Percentiles rank a stretch among this genome's conserved stretches.
Evolutionary conservation across 2,329 filamentous ascomycete species (phyloP).

Genomic region (Beauveria caledonica): DNA sequence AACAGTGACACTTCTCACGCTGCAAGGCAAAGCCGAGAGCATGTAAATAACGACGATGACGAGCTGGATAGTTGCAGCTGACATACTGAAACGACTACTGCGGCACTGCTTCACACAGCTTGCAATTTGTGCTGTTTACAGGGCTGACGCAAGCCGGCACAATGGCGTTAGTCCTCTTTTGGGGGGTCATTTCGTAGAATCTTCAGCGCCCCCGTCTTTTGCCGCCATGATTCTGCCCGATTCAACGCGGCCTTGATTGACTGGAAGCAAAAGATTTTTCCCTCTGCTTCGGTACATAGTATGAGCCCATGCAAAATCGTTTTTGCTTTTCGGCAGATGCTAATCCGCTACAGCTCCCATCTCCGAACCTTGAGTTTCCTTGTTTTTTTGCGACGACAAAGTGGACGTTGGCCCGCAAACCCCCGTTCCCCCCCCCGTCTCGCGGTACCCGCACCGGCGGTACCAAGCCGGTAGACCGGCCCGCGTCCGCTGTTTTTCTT

Average conservation of each 20-base stretch:
- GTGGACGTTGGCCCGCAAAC: neutral
- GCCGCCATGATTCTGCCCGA: too few species aligned
- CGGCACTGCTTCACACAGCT: too few species aligned
- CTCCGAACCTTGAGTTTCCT: neutral
- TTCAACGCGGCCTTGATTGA: too few species aligned
- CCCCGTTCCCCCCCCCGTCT: too few species aligned
- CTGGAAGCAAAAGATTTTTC: too few species aligned
- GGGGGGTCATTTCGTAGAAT: slow-evolving; percentile 14
- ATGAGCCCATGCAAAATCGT: neutral
- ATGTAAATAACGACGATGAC: too few species aligned
- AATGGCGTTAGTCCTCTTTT: slow-evolving; percentile 3
- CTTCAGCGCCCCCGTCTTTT: neutral
- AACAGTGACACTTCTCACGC: too few species aligned
- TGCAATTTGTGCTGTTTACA: neutral
- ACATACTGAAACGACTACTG: too few species aligned
- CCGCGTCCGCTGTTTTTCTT: neutral
- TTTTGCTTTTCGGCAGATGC: neutral
- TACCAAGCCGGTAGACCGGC: neutral
- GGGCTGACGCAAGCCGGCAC: neutral
- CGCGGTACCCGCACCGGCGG: neutral
- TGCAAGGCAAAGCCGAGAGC: too few species aligned
- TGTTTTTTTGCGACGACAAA: neutral
- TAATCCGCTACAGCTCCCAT: too few species aligned
- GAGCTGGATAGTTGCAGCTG: too few species aligned
- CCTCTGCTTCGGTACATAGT: too few species aligned